These are phyloP conservation scores for Diaporthe humulicola DNA, from an alignment of 2,329 filamentous ascomycete genomes.

Conservation along the genomic window DNA sequence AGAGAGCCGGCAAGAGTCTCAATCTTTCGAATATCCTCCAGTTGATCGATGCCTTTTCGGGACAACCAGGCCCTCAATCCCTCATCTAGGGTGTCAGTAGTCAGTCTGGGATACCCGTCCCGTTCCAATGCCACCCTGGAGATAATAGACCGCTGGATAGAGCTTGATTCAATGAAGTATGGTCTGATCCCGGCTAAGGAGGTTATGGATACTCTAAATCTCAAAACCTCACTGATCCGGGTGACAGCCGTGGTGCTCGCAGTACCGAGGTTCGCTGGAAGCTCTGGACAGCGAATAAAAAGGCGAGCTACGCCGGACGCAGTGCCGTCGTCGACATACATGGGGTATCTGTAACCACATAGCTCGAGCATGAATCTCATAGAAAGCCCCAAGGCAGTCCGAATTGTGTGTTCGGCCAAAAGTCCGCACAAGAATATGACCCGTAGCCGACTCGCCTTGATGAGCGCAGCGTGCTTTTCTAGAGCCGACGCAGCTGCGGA, in stretches of 20 bases:
- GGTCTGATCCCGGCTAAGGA: not conserved
- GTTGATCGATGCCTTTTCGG: not conserved
- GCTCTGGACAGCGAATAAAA: not conserved
- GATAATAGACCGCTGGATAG: not conserved
- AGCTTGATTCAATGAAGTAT: not conserved
- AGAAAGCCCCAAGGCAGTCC: not conserved
- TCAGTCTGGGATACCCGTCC: not conserved
- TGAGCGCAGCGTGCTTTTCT: not conserved
- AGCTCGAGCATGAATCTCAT: not conserved
- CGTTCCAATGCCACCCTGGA: not conserved
- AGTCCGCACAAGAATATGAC: not conserved
- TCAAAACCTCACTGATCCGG: not conserved
- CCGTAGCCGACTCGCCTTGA: not conserved
- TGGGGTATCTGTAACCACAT: not conserved
- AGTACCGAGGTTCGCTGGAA: not conserved
- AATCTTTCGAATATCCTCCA: not conserved
- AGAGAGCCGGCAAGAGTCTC: not conserved
- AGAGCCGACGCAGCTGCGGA: not conserved
- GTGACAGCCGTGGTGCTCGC: not conserved
- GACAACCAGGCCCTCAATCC: not conserved
- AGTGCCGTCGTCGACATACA: constrained; percentile 6
- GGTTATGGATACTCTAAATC: not conserved
- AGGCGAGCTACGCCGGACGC: not conserved
- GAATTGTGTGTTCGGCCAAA: not conserved
- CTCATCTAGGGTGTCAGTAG: not conserved